Percentiles rank a stretch among this genome's conserved stretches.
Evolutionary conservation across 208 protist species (phyloP).

Genomic region (Crithidia sp.): DNA sequence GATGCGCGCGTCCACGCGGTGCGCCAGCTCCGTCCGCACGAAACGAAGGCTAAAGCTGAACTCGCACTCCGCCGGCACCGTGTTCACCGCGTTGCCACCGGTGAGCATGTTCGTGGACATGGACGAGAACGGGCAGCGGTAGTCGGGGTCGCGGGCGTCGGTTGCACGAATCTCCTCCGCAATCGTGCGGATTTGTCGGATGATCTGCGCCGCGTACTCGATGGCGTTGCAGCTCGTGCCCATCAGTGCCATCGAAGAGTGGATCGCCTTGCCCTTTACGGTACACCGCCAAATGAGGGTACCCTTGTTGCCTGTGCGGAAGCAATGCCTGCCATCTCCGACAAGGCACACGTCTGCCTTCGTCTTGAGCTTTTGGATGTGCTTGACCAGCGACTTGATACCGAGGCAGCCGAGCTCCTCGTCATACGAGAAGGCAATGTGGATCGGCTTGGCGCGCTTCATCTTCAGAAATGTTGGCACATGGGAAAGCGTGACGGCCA

Average conservation of each 20-base stretch:
- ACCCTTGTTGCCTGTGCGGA: conserved; percentile 9
- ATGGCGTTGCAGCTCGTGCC: conserved; percentile 48
- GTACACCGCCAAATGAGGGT: conserved; percentile 21
- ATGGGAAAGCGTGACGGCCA: conserved; percentile 51
- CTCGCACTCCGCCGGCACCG: conserved; percentile 50
- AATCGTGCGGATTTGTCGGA: conserved; percentile 40
- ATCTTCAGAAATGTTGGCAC: conserved; percentile 40
- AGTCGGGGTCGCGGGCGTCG: conserved; percentile 26
- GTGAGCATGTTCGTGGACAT: conserved; percentile 45
- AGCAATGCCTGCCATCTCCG: conserved; percentile 18
- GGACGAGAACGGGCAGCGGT: conserved; percentile 32
- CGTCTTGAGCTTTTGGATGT: conserved; percentile 35
- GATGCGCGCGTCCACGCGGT: conserved; percentile 32
- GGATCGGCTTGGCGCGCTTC: conserved; percentile 52
- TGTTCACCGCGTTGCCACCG: conserved; percentile 54
- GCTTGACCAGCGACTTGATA: conserved; percentile 41
- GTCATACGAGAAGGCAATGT: conserved; percentile 57
- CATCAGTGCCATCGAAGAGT: conserved; percentile 53
- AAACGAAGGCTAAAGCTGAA: conserved; percentile 47
- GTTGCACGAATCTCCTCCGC: conserved; percentile 36
- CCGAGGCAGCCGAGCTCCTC: conserved; percentile 54
- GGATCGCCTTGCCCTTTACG: conserved; percentile 44
- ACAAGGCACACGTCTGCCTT: conserved; percentile 52
- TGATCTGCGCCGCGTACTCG: conserved; percentile 42
- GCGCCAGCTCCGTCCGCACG: conserved; percentile 19